A percentile compares a stretch with the other conserved stretches of the same genome.
These are phyloP conservation scores for Rhizophora apiculata DNA, from an alignment of 345 rosid genomes.

Conservation along the genomic window DNA sequence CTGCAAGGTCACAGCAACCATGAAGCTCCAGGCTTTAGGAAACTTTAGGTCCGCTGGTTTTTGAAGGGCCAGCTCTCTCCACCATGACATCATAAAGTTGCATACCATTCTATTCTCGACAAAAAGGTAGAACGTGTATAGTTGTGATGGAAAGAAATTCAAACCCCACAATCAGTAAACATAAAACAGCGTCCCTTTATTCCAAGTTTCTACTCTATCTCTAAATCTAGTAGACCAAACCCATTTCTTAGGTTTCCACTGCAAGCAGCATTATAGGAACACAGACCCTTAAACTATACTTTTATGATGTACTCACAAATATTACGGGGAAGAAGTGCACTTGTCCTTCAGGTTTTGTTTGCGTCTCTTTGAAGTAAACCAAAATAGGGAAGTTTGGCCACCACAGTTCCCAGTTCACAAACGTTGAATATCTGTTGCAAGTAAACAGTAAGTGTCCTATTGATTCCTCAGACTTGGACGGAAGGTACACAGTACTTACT, in stretches of 20 bases:
- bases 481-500: slow-evolving; percentile 38
- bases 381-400: slow-evolving; percentile 75
- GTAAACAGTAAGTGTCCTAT: slow-evolving; percentile 3
- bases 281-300: not conserved
- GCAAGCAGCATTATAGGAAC: not conserved
- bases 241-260: not conserved
- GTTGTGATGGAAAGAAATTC: not conserved
- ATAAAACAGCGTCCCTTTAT: not conserved
- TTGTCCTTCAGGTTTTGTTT: slow-evolving; percentile 81
- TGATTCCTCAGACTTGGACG: not conserved
- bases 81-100: slow-evolving; percentile 72
- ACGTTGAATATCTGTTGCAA: slow-evolving; percentile 51
- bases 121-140: slow-evolving; percentile 1
- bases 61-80: slow-evolving; percentile 68
- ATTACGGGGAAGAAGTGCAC: slow-evolving; percentile 78
- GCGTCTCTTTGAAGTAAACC: slow-evolving; percentile 71
- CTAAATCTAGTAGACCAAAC: too few relatives aligned
- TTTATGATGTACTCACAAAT: slow-evolving; percentile 46
- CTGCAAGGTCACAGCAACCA: slow-evolving; percentile 23
- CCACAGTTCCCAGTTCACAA: slow-evolving; percentile 86
- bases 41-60: slow-evolving; percentile 55
- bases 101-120: slow-evolving; percentile 49
- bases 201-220: too few relatives aligned
- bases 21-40: slow-evolving; percentile 9
- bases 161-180: not conserved